phyloP scores from a whole-genome alignment of 2,329 filamentous ascomycete genomes.

The Beauveria scarabaeidicola region DNA sequence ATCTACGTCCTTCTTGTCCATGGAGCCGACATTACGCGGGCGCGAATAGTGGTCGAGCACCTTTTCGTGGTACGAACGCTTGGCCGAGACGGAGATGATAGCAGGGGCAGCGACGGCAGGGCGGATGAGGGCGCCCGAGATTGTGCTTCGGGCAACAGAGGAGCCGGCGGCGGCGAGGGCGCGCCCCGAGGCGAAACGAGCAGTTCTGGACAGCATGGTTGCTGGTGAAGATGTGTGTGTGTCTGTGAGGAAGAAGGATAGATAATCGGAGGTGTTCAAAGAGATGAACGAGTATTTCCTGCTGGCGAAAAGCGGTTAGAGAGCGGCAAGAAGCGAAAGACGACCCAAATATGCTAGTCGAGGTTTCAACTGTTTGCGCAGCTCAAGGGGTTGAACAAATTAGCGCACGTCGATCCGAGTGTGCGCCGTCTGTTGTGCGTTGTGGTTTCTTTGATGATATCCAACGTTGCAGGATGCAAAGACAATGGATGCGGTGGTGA shows the following conservation, averaged over 20 bases:
- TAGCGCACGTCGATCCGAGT: not conserved
- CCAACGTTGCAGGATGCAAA: not conserved
- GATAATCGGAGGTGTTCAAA: constrained; percentile 7
- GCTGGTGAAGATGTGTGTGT: constrained; percentile 8
- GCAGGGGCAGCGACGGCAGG: constrained; percentile 34
- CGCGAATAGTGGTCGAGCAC: constrained; percentile 44
- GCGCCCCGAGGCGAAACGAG: constrained; percentile 35
- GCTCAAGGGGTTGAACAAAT: constrained; percentile 5
- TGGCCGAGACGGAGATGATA: constrained; percentile 30
- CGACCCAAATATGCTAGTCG: constrained; percentile 2
- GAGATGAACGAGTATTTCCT: not conserved
- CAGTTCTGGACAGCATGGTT: constrained; percentile 40
- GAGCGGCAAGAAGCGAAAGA: constrained; percentile 12
- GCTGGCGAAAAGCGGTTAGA: constrained; percentile 5
- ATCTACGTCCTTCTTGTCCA: constrained; percentile 65
- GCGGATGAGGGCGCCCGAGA: constrained; percentile 25
- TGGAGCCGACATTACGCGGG: constrained; percentile 47
- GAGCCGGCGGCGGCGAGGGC: constrained; percentile 31
- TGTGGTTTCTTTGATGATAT: not conserved
- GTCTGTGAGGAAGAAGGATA: not conserved
- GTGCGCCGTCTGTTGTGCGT: not conserved
- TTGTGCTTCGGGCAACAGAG: constrained; percentile 19
- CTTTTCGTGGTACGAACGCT: constrained; percentile 45
- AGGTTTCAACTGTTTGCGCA: constrained; percentile 6
- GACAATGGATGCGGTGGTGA: not conserved